A percentile compares a stretch with the other conserved stretches of the same genome.
phyloP scores from a whole-genome alignment of 2,329 filamentous ascomycete species.

The Colletotrichum sp. region DNA sequence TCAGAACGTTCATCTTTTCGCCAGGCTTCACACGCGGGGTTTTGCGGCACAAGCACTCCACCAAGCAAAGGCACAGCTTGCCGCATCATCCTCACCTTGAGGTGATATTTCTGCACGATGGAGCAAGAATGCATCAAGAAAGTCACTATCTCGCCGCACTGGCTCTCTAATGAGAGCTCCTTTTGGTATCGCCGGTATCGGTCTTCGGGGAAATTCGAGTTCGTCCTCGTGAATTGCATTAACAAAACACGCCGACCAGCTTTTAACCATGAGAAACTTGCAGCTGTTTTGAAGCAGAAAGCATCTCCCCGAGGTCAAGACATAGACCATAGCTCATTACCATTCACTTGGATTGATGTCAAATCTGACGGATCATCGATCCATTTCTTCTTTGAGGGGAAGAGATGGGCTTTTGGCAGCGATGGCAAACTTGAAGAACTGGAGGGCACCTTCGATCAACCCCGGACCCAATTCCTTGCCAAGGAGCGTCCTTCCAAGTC shows the following conservation, averaged over 20 bases:
- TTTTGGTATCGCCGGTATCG: conserved; percentile 31
- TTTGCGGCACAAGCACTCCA: neutral
- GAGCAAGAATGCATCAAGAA: neutral
- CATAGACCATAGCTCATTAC: conserved; percentile 16
- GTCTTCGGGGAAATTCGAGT: conserved; percentile 20
- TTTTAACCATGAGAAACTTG: conserved; percentile 29
- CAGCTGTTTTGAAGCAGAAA: conserved; percentile 6
- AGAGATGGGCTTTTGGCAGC: neutral
- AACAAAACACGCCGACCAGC: conserved; percentile 16
- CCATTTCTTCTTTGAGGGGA: conserved; percentile 22
- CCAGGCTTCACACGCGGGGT: neutral
- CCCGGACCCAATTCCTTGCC: neutral
- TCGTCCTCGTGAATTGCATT: conserved; percentile 24
- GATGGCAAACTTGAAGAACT: neutral
- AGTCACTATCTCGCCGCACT: conserved; percentile 24
- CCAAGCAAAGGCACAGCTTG: neutral
- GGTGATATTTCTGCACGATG: neutral
- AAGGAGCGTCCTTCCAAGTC: conserved; percentile 26
- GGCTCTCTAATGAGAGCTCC: conserved; percentile 23
- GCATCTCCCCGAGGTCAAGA: neutral
- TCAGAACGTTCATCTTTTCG: neutral
- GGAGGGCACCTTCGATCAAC: conserved; percentile 13
- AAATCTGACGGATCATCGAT: conserved; percentile 9
- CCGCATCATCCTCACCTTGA: neutral
- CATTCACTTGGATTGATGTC: conserved; percentile 28